Conservation (phyloP, 2,329 filamentous ascomycete genomes). For the Onygena corvina region DNA sequence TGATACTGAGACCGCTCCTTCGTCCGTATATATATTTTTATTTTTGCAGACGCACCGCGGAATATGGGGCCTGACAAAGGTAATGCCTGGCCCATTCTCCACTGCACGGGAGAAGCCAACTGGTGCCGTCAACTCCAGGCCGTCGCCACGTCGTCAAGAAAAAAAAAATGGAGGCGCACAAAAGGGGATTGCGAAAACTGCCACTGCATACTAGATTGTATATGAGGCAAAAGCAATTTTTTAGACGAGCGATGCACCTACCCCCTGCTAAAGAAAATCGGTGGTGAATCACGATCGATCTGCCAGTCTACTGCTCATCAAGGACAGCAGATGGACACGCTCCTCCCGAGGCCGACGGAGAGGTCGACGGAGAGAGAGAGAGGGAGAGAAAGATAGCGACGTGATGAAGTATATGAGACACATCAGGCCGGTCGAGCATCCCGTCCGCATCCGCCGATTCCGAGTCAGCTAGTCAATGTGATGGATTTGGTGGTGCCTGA, state of each 20-base stretch:
- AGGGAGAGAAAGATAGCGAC: neutral
- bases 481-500: neutral
- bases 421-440: neutral
- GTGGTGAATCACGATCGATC: no score
- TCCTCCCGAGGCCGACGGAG: no score
- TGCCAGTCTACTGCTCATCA: conserved; percentile 4
- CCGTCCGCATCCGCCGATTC: neutral
- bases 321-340: neutral
- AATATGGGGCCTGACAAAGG: no score
- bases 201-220: neutral
- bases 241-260: neutral
- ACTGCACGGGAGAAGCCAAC: conserved; percentile 4
- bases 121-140: neutral
- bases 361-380: neutral
- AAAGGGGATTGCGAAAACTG: neutral
- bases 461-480: neutral
- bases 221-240: conserved; percentile 2
- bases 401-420: neutral
- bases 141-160: neutral
- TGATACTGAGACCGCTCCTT: no score
- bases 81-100: neutral
- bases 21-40: no score
- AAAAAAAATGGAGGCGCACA: neutral
- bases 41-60: no score
- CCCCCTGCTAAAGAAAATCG: no score